Percentiles rank a stretch among this genome's conserved stretches.
These are phyloP conservation scores for Mortierella sp. DNA, from an alignment of 371 early-diverging fungal genomes.

Conservation along the genomic window DNA sequence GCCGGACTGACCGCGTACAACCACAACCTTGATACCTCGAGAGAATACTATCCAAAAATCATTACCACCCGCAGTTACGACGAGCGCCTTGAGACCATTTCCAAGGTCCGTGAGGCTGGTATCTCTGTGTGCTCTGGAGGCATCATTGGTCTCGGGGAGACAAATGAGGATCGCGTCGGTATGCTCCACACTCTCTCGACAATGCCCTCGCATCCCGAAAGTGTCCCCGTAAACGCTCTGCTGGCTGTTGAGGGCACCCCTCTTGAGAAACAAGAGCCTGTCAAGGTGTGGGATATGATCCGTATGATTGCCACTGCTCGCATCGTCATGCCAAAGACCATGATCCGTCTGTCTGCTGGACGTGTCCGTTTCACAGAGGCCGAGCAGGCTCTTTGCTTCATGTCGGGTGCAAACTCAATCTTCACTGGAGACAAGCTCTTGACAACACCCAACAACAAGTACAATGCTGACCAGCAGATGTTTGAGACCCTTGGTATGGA, in stretches of 20 bases:
- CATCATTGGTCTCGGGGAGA: conserved; percentile 89
- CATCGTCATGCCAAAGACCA: conserved; percentile 86
- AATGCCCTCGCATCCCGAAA: conserved; percentile 83
- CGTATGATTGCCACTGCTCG: conserved; percentile 90
- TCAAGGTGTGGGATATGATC: conserved; percentile 87
- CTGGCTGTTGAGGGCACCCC: conserved; percentile 87
- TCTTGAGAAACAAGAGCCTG: conserved; percentile 83
- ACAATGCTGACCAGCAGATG: conserved; percentile 79
- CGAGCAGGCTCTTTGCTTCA: conserved; percentile 86
- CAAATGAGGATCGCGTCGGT: conserved; percentile 79
- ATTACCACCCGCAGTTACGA: conserved; percentile 88
- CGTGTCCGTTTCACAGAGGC: conserved; percentile 80
- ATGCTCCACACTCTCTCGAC: conserved; percentile 82
- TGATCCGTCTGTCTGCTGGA: conserved; percentile 90
- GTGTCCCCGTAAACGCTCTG: conserved; percentile 89
- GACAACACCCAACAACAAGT: conserved; percentile 88
- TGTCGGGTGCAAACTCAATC: conserved; percentile 88
- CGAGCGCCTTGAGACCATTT: conserved; percentile 83
- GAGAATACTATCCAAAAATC: conserved; percentile 87
- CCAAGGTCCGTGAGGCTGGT: conserved; percentile 82
- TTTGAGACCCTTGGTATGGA: conserved; percentile 74
- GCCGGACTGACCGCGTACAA: conserved; percentile 93
- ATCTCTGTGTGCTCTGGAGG: conserved; percentile 92
- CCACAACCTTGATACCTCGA: conserved; percentile 89
- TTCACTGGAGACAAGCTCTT: conserved; percentile 89